Evolutionary conservation across 306 rosid species (phyloP).

Genomic region (Abrus pulchellus): DNA sequence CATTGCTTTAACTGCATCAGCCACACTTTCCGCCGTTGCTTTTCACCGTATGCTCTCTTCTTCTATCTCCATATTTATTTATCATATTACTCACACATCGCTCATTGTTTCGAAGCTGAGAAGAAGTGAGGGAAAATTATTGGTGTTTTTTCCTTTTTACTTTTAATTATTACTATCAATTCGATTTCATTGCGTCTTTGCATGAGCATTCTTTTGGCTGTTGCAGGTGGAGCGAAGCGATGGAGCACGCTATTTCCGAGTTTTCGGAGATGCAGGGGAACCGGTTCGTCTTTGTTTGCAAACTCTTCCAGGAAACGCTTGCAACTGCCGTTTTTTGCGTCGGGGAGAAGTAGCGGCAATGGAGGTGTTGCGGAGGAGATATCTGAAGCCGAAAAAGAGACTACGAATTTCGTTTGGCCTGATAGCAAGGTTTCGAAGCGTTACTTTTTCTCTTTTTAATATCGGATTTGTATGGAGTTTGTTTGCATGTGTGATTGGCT

Average conservation of each 20-base stretch:
- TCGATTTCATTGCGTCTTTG: neutral
- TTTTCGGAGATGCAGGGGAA: constrained; percentile 48
- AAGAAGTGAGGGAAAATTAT: neutral
- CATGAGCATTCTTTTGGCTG: neutral
- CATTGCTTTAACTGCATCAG: constrained; percentile 59
- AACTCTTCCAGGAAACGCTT: constrained; percentile 52
- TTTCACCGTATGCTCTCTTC: constrained; percentile 55
- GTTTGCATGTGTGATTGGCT: constrained; percentile 14
- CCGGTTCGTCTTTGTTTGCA: constrained; percentile 43
- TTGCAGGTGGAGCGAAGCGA: constrained; percentile 62
- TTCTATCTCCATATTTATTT: neutral
- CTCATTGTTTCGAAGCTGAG: constrained; percentile 2
- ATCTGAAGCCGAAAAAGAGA: constrained; percentile 59
- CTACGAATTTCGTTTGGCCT: constrained; percentile 68
- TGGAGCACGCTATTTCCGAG: constrained; percentile 54
- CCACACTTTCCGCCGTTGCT: constrained; percentile 51
- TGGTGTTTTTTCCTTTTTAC: neutral
- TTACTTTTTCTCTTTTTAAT: neutral
- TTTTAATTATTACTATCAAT: neutral
- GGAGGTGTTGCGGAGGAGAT: constrained; percentile 62
- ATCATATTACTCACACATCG: neutral
- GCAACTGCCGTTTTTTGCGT: constrained; percentile 53
- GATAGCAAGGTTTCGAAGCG: constrained; percentile 63
- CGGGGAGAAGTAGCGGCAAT: constrained; percentile 46
- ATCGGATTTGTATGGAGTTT: neutral